A percentile compares a stretch with the other conserved stretches of the same genome.
phyloP scores from a whole-genome alignment of 1,284 basidiomycete genomes.

The Wolfiporia cocos region DNA sequence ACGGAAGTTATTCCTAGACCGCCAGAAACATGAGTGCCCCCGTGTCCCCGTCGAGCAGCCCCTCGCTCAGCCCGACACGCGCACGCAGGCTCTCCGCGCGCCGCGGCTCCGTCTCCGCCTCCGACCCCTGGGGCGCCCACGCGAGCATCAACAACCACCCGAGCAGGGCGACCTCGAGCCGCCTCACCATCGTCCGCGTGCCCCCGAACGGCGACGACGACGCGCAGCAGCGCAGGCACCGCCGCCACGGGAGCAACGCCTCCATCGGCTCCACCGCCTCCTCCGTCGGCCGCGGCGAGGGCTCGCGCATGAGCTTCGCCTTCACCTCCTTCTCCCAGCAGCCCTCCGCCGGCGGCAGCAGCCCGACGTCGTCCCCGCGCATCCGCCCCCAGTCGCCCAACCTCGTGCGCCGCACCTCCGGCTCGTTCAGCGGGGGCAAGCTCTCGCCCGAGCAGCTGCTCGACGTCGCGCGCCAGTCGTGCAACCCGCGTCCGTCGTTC shows the following conservation, averaged over 20 bases:
- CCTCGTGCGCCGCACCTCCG: constrained; percentile 17
- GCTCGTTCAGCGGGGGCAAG: constrained; percentile 20
- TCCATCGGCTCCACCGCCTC: constrained; percentile 24
- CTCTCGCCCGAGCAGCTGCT: constrained; percentile 63
- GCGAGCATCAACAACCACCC: constrained; percentile 45
- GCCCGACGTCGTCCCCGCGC: constrained; percentile 21
- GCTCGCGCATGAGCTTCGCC: constrained; percentile 55
- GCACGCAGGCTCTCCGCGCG: constrained; percentile 44
- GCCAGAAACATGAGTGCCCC: constrained; percentile 16
- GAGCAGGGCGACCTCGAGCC: constrained; percentile 50
- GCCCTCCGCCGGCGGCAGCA: constrained; percentile 16
- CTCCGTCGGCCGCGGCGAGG: constrained; percentile 20
- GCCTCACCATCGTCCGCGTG: constrained; percentile 70
- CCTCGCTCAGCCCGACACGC: constrained; percentile 19
- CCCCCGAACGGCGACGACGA: constrained; percentile 25
- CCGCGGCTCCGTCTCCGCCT: constrained; percentile 58
- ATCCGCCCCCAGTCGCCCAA: constrained; percentile 22
- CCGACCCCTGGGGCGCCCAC: constrained; percentile 59
- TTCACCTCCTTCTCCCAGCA: constrained; percentile 48
- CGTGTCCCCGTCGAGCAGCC: constrained; percentile 21
- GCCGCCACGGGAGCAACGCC: constrained; percentile 31
- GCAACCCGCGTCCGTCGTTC: constrained; percentile 33
- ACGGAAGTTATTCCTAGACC: constrained; percentile 1
- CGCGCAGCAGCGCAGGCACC: constrained; percentile 20
- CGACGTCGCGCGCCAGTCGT: constrained; percentile 56